A percentile compares a stretch with the other conserved stretches of the same genome.
Conservation (phyloP, 495 filamentous ascomycete genomes). For the Lentithecium fluviatile region DNA sequence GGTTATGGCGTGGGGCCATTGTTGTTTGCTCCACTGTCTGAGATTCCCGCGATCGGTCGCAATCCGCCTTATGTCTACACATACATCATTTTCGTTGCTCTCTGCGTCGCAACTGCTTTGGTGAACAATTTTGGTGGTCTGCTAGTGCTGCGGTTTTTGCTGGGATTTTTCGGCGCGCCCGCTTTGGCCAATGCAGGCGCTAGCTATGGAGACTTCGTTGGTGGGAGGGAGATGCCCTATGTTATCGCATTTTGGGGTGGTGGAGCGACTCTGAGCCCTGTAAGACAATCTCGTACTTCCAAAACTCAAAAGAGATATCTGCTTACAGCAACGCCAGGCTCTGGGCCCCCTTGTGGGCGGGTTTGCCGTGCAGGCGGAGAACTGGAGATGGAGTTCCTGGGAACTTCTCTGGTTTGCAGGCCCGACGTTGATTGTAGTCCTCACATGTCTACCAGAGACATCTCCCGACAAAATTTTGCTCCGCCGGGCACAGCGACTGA, state of each 20-base stretch:
- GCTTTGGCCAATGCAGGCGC: conserved; percentile 55
- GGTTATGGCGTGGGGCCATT: conserved; percentile 51
- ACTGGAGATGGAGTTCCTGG: conserved; percentile 47
- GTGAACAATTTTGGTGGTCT: conserved; percentile 49
- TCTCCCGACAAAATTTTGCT: conserved; percentile 54
- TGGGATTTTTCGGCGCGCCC: conserved; percentile 52
- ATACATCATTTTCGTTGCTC: conserved; percentile 47
- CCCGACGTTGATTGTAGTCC: conserved; percentile 50
- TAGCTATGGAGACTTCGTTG: no score
- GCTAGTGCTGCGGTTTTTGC: conserved; percentile 51
- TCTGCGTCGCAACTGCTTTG: conserved; percentile 49
- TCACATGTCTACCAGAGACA: conserved; percentile 58
- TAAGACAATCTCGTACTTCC: no score
- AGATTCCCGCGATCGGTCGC: conserved; percentile 48
- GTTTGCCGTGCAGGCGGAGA: conserved; percentile 58
- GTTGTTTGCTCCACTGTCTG: conserved; percentile 47
- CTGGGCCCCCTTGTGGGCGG: conserved; percentile 64
- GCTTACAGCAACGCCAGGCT: no score
- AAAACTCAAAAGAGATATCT: no score
- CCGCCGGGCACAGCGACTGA: conserved; percentile 55
- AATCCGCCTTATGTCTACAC: conserved; percentile 48
- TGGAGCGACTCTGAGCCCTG: no score
- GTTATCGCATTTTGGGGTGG: no score
- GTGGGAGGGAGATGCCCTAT: no score
- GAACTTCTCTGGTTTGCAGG: conserved; percentile 51